Base-by-base conservation (phyloP, 129 eudicot species). In the Tagetes patula region DNA sequence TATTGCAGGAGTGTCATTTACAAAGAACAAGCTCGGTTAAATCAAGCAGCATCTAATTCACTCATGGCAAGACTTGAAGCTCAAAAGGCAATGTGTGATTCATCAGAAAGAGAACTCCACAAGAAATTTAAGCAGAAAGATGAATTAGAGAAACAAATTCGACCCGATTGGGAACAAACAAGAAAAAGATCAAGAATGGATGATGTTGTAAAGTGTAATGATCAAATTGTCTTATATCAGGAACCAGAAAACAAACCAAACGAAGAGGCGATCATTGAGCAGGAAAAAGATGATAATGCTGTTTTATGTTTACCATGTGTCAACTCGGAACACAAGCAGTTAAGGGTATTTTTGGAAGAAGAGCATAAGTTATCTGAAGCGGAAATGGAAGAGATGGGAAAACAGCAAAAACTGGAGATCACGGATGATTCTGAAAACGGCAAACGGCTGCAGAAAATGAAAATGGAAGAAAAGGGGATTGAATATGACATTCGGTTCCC, bases 41-140 rank as follows among this genome's bases (percentile, higher is more conserved):
- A 94, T 76, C 96, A 90, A 83, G 98, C 96, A 38, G 98, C 98
- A 64, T 79, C 89, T 8, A 86, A 77, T 79, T 87, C 98, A 58
- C 89, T 88, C 14, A 81, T 88, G 91, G 98, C 98, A 39, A 83
- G 96, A 62, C 97, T 94, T 3, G 98, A 90, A 88, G 96, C 97
- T 71, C 98, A 94, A 75, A 94, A 84, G 61, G 97, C 97, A 10
- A 83, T 94, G 54, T 94, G 97, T 70, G 96, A 90, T 69, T 83
- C 97, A 11, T 84, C 97, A 14, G 98, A 94, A 91, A 86, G 91
- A 74, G 93, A 94, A 47, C 98, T 90, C 7, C 89, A 88, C 50
- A 79, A 65, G 79, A 94, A 83, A 70, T 90, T 79, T 69, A 85
- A 80, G 46, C 88, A 84, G 53, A 84, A 84, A 71, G 96, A 88